Base-by-base conservation (phyloP, 2,329 filamentous ascomycete genomes). In the Teratosphaeria zuluensis region DNA sequence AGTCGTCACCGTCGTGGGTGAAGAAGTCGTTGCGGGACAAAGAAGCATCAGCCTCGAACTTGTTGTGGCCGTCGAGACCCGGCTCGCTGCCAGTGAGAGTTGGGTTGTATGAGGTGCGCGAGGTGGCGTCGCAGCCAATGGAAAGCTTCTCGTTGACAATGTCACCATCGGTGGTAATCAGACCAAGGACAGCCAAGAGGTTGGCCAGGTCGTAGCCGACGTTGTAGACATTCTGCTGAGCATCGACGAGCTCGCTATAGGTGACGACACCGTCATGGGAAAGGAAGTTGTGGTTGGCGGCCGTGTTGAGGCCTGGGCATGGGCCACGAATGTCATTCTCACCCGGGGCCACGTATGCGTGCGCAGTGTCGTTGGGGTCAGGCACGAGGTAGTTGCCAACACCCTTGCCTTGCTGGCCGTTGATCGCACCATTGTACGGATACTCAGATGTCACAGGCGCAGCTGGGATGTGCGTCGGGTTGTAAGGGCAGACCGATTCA, bases 211-310 rank as follows among this genome's bases (percentile, higher is more conserved):
- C 75, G 55, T 74, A 76, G 54, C 69, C 74, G 24, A 77, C 72
- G 42, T 77, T 77, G 68, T 76, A 78, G 30, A 77, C 59, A 54
- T 78, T 77, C 63, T 77, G 75, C 53, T 76, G 73, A 33, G 75
- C 75, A 60, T 76, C 74, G 53, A 78, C 74, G n/a, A 77, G 70
- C 63, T 78, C 75, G 51, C 67, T 70, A 68, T 72, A 76, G 31
- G 68, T 77, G 12, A 69, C 70, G 51, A 78, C 71, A 35, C 75
- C 76, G 56, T 77, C 75, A 52, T 71, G 73, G 30, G 75, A 69
- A 6, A 77, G 65, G 67, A 77, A 77, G 64, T 72, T 69, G 63
- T 76, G 74, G 59, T 78, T 78, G 9, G 76, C 75, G 19, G 73
- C 73, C 12, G 73, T 68, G 54, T 77, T 77, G 48, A 77, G 59